These are phyloP conservation scores for Stachybotrys chlorohalonatus DNA, from an alignment of 2,329 filamentous ascomycete genomes.

Conservation along the genomic window DNA sequence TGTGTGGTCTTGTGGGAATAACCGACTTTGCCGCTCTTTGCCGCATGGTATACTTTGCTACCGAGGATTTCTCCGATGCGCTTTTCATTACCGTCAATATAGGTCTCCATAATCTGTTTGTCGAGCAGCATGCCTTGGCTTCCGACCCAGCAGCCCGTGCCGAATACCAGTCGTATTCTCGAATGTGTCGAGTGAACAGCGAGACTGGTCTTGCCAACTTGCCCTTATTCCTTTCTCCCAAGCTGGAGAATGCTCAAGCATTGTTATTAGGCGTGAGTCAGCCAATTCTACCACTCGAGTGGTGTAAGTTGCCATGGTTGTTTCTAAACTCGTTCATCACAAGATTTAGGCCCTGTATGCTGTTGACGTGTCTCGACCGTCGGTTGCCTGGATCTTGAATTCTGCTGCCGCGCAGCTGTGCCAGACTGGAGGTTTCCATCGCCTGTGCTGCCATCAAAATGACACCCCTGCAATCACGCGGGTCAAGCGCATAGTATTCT, in stretches of 20 bases:
- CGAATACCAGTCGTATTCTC: constrained; percentile 27
- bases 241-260: constrained; percentile 45
- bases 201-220: constrained; percentile 42
- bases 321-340: too few species aligned
- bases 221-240: constrained; percentile 47
- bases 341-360: constrained; percentile 45
- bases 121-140: constrained; percentile 32
- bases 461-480: constrained; percentile 21
- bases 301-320: too few species aligned
- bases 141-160: constrained; percentile 20
- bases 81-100: constrained; percentile 41
- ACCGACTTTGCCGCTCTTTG: constrained; percentile 42
- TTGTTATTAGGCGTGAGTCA: constrained; percentile 45
- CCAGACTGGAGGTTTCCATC: constrained; percentile 54
- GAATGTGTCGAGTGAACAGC: constrained; percentile 36
- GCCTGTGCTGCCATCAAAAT: constrained; percentile 23
- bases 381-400: constrained; percentile 55
- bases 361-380: constrained; percentile 52
- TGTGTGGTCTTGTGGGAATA: constrained; percentile 39
- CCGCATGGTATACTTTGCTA: constrained; percentile 39
- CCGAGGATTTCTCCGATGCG: constrained; percentile 39
- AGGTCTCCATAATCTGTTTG: constrained; percentile 40
- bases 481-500: constrained; percentile 35
- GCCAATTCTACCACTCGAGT: not conserved
- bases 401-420: constrained; percentile 51